phyloP scores from a whole-genome alignment of 2,329 filamentous ascomycete species.

The Trichophyton benhamiae region DNA sequence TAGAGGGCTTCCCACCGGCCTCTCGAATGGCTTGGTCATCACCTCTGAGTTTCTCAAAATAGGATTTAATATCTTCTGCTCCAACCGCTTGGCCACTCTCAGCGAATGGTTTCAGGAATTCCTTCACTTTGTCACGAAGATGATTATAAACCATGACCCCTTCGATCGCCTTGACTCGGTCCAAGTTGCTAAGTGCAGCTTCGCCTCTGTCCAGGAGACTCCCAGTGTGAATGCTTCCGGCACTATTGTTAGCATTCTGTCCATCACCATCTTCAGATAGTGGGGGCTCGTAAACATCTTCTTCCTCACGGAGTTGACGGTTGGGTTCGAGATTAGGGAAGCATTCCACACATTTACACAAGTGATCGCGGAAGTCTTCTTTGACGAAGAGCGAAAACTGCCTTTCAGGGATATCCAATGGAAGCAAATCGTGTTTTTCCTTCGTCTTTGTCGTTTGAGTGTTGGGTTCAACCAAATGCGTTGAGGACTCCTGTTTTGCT shows the following conservation, averaged over 20 bases:
- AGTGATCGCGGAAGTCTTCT: slow-evolving; percentile 61
- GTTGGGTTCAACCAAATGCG: slow-evolving; percentile 13
- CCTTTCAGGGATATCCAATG: slow-evolving; percentile 39
- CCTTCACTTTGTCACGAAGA: slow-evolving; percentile 88
- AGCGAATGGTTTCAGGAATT: slow-evolving; percentile 85
- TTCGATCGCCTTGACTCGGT: slow-evolving; percentile 85
- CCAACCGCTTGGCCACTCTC: slow-evolving; percentile 79
- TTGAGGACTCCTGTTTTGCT: slow-evolving; percentile 34
- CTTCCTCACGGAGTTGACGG: slow-evolving; percentile 78
- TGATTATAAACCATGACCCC: slow-evolving; percentile 98
- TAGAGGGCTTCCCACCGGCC: slow-evolving; percentile 25
- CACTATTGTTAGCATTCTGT: slow-evolving; percentile 35
- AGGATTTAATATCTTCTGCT: slow-evolving; percentile 89
- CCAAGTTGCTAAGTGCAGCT: slow-evolving; percentile 79
- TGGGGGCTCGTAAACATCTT: slow-evolving; percentile 87
- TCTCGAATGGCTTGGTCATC: slow-evolving; percentile 53
- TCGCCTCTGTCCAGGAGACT: slow-evolving; percentile 85
- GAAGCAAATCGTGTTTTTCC: slow-evolving; percentile 53
- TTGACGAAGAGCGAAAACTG: slow-evolving; percentile 73
- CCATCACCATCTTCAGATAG: slow-evolving; percentile 55
- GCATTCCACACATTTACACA: slow-evolving; percentile 76
- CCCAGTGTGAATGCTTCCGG: slow-evolving; percentile 55
- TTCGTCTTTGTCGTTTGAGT: slow-evolving; percentile 5
- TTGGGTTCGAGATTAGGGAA: slow-evolving; percentile 60
- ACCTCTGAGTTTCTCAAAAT: slow-evolving; percentile 87